phyloP scores from a whole-genome alignment of 2,329 filamentous ascomycete genomes.

The Xylaria sp. region DNA sequence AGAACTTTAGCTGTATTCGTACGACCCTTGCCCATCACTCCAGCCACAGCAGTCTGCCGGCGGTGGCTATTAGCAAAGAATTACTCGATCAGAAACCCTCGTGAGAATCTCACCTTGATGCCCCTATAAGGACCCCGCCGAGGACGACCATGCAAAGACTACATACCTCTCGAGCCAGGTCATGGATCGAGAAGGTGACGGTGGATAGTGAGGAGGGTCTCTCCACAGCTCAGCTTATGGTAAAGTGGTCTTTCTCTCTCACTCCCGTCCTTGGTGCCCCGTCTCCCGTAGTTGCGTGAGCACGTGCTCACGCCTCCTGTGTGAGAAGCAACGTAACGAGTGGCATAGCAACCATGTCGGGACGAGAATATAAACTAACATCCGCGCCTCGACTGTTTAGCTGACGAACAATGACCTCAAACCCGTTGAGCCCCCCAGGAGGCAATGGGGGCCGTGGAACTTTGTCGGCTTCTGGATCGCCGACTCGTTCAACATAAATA shows the following conservation, averaged over 20 bases:
- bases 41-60: constrained; percentile 11
- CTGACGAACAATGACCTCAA: constrained; percentile 87
- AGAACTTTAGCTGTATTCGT: constrained; percentile 2
- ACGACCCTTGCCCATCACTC: constrained; percentile 16
- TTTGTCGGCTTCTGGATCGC: constrained; percentile 90
- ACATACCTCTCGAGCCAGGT: constrained; percentile 54
- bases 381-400: constrained; percentile 51
- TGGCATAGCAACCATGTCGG: neutral
- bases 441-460: constrained; percentile 88
- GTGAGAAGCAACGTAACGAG: neutral
- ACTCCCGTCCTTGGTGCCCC: neutral
- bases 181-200: constrained; percentile 70
- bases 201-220: constrained; percentile 82
- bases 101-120: constrained; percentile 10
- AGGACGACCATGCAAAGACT: constrained; percentile 48
- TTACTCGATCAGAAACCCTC: constrained; percentile 42
- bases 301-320: constrained; percentile 27
- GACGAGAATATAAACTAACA: constrained; percentile 29
- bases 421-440: constrained; percentile 79
- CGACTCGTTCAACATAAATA: constrained; percentile 89
- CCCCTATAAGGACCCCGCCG: constrained; percentile 12
- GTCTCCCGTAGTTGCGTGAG: constrained; percentile 8
- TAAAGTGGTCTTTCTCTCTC: constrained; percentile 46
- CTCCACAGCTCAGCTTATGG: constrained; percentile 82
- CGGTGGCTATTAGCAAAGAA: constrained; percentile 41